Evolutionary conservation across 2,329 filamentous ascomycete genomes (phyloP), one percentile per base, ranked within the genome.

Genomic region (Colletotrichum tanaceti): DNA sequence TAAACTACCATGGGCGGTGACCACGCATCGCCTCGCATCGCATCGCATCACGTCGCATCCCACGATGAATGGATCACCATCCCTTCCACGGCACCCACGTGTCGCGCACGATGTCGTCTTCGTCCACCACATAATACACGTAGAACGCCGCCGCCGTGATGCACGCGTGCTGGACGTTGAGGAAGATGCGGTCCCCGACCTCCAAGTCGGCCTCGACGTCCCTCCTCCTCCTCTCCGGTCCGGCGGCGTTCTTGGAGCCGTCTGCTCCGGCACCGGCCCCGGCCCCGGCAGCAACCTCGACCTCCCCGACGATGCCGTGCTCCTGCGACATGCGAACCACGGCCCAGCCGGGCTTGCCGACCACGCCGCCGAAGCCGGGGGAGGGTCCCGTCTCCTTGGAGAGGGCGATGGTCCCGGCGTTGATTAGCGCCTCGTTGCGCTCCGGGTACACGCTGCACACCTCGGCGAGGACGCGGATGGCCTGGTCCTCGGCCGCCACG

Each of bases 11-110:
- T n/a, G n/a, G n/a, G n/a, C n/a, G n/a, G n/a, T n/a, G n/a, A n/a
- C n/a, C n/a, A n/a, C n/a, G n/a, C n/a, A n/a, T n/a, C n/a, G n/a
- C n/a, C n/a, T n/a, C n/a, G n/a, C n/a, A n/a, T n/a, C n/a, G n/a
- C n/a, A n/a, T n/a, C n/a, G n/a, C n/a, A n/a, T n/a, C n/a, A n/a
- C n/a, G n/a, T n/a, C n/a, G n/a, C n/a, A n/a, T n/a, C n/a, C n/a
- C 16, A 41, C n/a, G n/a, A 20, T 68, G 62, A 6, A 32, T n/a
- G n/a, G n/a, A 32, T 32, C 28, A 77, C 75, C 75, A 77, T 0
- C 79, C 79, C 71, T 79, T 80, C 75, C 78, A 80, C 16, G 79
- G 79, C 44, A 79, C 63, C 78, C 78, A 80, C 13, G 76, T 72
- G 20, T 79, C 78, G 46, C 54, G 70, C 4, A 79, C 75, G 7